phyloP scores from a whole-genome alignment of 495 filamentous ascomycete genomes.

The Talaromyces adpressus region DNA sequence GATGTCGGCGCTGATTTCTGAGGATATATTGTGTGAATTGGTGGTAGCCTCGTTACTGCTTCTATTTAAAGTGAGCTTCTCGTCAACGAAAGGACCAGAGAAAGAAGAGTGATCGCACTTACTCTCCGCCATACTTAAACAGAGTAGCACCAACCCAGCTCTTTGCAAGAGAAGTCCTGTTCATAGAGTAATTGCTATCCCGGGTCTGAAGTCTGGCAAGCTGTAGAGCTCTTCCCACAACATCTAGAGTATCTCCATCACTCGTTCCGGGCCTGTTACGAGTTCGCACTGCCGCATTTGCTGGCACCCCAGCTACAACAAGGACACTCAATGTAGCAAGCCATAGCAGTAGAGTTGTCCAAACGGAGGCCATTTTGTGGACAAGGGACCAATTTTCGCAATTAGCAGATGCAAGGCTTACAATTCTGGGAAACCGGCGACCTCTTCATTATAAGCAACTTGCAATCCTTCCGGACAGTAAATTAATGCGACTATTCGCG shows the following conservation, averaged over 20 bases:
- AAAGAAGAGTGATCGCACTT: background rate
- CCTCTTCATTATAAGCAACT: background rate
- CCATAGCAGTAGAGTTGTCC: background rate
- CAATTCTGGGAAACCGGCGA: background rate
- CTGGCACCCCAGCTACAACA: background rate
- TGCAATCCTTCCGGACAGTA: background rate
- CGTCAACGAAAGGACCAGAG: background rate
- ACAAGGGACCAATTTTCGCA: background rate
- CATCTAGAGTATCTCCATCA: constrained; percentile 12
- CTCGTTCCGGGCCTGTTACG: constrained; percentile 13
- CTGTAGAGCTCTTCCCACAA: constrained; percentile 10
- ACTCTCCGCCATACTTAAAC: constrained; percentile 13
- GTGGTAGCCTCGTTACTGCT: background rate
- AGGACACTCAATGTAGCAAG: background rate
- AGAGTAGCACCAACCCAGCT: constrained; percentile 31
- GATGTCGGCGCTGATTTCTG: constrained; percentile 13
- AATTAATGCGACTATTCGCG: background rate
- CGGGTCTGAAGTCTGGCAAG: constrained; percentile 9
- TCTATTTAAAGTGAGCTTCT: background rate
- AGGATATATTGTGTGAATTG: background rate
- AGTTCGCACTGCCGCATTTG: constrained; percentile 10
- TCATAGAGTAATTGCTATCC: constrained; percentile 20
- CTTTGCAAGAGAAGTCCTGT: constrained; percentile 28
- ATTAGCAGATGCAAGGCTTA: background rate
- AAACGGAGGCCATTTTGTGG: background rate